Base-by-base conservation (phyloP, 176 grass and related monocot species). In the Cymbopogon citratus region DNA sequence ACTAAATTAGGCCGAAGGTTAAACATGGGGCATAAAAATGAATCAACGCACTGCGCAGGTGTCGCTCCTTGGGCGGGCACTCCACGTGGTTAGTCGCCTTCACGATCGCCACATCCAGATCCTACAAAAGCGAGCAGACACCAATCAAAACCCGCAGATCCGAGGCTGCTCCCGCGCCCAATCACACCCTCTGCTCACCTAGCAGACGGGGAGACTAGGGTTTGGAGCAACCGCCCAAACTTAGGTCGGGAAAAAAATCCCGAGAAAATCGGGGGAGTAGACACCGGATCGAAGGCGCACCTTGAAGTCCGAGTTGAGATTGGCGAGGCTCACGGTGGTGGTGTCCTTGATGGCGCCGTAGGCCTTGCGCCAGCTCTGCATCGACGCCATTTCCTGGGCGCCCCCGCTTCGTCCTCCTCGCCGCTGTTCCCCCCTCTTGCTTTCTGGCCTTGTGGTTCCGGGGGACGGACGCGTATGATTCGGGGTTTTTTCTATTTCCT, bases 61-160 rank as follows among this genome's bases (percentile, higher is more conserved):
- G 91, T 18, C 93, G 87, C 81, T 99, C 97, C 88, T 99, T 99
- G 61, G 97, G 97, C 26, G 93, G 91, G 85, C 87, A 69, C 77
- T 98, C 96, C 65, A 93, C 87, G 80, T 98, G 96, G 72, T 98
- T 98, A 66, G 96, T 95, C 65, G 96, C 87, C 91, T 99, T 99
- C 79, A 99, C 91, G 87, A 99, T 99, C 77, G 97, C 91, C 85
- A 99, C 97, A 92, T 99, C 97, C 97, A 99, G 90, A 91, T 99
- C 91, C 97, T 99, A 93, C 69, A 90, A 88, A 83, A 65, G 12
- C 61, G 21, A 86, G 38, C 16, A 49, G 64, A 66, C 63, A 39
- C 11, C 67, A 6, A 66, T 87, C 86, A 91, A 59, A 85, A 62
- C 78, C 63, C 62, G 81, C 78, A 85, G 83, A 91, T 88, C 79